Evolutionary conservation across 2,329 filamentous ascomycete species (phyloP).

Genomic region (Colletotrichum spinosum): DNA sequence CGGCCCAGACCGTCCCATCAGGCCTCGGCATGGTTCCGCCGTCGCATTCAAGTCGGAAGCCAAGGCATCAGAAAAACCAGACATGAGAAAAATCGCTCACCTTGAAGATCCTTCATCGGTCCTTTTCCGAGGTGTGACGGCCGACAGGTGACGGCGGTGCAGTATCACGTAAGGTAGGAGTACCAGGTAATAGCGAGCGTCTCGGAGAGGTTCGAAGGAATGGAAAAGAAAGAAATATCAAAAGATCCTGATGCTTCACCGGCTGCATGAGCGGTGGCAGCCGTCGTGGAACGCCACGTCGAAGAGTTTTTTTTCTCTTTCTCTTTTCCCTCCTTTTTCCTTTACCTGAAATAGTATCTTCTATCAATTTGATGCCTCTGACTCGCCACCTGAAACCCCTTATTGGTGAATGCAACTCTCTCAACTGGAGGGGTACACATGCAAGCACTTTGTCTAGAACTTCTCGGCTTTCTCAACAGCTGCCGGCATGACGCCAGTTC

Average conservation of each 20-base stretch:
- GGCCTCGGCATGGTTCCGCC: conserved; percentile 10
- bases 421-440: conserved; percentile 3
- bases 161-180: too few species aligned
- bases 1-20: conserved; percentile 12
- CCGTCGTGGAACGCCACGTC: conserved; percentile 12
- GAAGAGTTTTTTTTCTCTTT: not conserved
- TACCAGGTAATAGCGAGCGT: not conserved
- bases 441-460: too few species aligned
- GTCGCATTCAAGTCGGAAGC: not conserved
- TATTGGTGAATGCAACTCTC: conserved; percentile 9
- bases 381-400: not conserved
- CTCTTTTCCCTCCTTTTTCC: too few species aligned
- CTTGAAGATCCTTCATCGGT: conserved; percentile 4
- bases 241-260: not conserved
- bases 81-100: conserved; percentile 22
- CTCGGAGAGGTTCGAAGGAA: not conserved
- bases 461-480: too few species aligned
- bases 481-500: too few species aligned
- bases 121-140: not conserved
- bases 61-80: too few species aligned
- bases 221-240: not conserved
- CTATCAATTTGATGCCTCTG: conserved; percentile 13
- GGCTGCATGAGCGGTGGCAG: conserved; percentile 13
- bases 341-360: conserved; percentile 13
- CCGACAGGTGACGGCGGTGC: too few species aligned